Evolutionary conservation across 176 grass and related monocot species (phyloP).

Genomic region (Carex scoparia): DNA sequence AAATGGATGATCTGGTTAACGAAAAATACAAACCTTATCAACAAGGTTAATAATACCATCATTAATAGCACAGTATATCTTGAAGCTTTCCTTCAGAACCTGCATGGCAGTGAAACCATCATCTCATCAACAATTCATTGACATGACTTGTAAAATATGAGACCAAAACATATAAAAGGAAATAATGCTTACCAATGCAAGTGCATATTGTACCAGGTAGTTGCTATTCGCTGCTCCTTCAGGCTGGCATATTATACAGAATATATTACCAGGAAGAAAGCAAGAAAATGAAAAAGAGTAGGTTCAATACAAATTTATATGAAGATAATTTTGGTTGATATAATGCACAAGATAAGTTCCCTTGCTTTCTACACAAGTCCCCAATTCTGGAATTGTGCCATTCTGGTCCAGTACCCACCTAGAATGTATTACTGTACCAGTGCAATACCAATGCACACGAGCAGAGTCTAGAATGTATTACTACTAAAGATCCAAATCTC

Average conservation of each 20-base stretch:
- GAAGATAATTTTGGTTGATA: not conserved
- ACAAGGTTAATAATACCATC: conserved; percentile 99
- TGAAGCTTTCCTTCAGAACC: conserved; percentile 98
- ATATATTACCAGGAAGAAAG: not conserved
- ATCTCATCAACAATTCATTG: conserved; percentile 19
- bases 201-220: conserved; percentile 81
- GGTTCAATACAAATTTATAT: not conserved
- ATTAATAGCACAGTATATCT: conserved; percentile 96
- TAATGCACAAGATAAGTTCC: not conserved
- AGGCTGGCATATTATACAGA: conserved; percentile 41
- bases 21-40: conserved; percentile 62
- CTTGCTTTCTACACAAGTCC: not conserved
- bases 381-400: not conserved
- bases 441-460: conserved; percentile 14
- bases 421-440: not conserved
- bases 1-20: conserved; percentile 12
- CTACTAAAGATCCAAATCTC: not conserved
- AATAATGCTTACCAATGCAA: conserved; percentile 58
- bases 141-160: not conserved
- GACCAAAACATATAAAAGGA: conserved; percentile 11
- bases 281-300: not conserved
- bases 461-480: not conserved
- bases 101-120: conserved; percentile 34
- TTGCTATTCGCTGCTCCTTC: conserved; percentile 79
- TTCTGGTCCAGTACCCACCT: not conserved